Evolutionary conservation across 495 filamentous ascomycete species (phyloP).

Genomic region (Aspergillus campestris): DNA sequence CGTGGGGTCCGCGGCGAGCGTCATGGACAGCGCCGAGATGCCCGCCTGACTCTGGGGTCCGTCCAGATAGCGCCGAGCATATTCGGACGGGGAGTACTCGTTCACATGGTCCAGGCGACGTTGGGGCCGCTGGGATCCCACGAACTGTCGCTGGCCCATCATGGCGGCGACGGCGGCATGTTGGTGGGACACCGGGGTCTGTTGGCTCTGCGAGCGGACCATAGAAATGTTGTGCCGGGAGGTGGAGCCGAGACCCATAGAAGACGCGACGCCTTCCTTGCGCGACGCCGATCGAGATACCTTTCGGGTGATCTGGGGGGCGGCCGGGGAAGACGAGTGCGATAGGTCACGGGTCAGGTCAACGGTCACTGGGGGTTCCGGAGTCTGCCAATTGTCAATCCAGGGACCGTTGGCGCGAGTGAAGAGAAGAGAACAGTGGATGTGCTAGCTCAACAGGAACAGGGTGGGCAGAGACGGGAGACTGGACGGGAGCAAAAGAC

Average conservation of each 20-base stretch:
- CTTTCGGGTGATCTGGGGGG: conserved; percentile 18
- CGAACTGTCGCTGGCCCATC: conserved; percentile 27
- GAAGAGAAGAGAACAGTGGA: conserved; percentile 12
- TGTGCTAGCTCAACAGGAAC: conserved; percentile 13
- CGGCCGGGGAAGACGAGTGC: conserved; percentile 23
- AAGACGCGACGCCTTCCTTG: conserved; percentile 14
- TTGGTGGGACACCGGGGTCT: conserved; percentile 31
- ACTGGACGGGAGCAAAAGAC: conserved; percentile 31
- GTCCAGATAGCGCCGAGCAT: conserved; percentile 30
- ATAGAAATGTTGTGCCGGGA: conserved; percentile 31
- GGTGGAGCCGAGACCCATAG: conserved; percentile 16
- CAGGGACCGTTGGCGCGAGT: conserved; percentile 25
- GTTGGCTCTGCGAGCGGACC: conserved; percentile 40
- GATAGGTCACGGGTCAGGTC: conserved; percentile 29
- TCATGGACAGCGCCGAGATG: conserved; percentile 22
- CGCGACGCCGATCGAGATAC: conserved; percentile 17
- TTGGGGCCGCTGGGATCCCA: conserved; percentile 22
- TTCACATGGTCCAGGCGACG: conserved; percentile 30
- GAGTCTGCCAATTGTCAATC: conserved; percentile 44
- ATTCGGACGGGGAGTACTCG: conserved; percentile 38
- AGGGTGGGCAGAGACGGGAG: conserved; percentile 17
- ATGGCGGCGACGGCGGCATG: conserved; percentile 16
- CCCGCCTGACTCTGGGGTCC: conserved; percentile 15
- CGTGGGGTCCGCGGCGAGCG: conserved; percentile 20
- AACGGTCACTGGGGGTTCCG: conserved; percentile 31